These are phyloP conservation scores for Tilletia setariae DNA, from an alignment of 1,284 basidiomycete species.

Conservation along the genomic window DNA sequence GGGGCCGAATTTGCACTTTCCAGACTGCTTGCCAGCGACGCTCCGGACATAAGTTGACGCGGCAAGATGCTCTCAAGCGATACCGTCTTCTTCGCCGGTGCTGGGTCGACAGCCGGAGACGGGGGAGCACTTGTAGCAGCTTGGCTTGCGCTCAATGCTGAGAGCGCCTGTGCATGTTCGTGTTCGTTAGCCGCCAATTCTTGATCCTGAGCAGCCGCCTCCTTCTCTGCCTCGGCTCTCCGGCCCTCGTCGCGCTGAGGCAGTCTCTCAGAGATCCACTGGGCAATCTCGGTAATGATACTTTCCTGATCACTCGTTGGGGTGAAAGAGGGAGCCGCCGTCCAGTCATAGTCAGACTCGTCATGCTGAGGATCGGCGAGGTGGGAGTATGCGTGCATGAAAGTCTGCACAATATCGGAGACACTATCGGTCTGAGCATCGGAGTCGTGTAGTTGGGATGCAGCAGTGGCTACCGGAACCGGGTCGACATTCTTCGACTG, in stretches of 20 bases:
- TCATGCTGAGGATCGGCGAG: constrained; percentile 15
- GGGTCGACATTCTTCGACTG: background rate
- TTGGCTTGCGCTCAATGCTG: constrained; percentile 27
- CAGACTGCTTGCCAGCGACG: constrained; percentile 11
- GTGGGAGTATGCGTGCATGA: constrained; percentile 14
- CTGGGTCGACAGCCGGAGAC: no score
- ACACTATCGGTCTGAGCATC: constrained; percentile 18
- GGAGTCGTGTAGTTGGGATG: constrained; percentile 28
- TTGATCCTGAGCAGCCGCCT: constrained; percentile 24
- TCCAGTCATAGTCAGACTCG: constrained; percentile 20
- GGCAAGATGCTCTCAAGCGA: background rate
- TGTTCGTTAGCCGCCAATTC: background rate
- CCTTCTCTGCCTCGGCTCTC: constrained; percentile 30
- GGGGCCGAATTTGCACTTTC: constrained; percentile 4
- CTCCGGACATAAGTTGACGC: background rate
- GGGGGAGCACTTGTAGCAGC: background rate
- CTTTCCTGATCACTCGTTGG: constrained; percentile 31
- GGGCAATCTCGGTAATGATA: constrained; percentile 40
- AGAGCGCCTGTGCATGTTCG: constrained; percentile 19
- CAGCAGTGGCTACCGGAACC: constrained; percentile 18
- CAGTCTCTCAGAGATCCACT: constrained; percentile 48
- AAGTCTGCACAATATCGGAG: background rate
- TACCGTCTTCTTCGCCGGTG: background rate
- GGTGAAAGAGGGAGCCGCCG: constrained; percentile 22
- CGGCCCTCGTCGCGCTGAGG: constrained; percentile 39